phyloP scores from a whole-genome alignment of 805 yeast genomes.

The Sungouiozyma intestinalis region DNA sequence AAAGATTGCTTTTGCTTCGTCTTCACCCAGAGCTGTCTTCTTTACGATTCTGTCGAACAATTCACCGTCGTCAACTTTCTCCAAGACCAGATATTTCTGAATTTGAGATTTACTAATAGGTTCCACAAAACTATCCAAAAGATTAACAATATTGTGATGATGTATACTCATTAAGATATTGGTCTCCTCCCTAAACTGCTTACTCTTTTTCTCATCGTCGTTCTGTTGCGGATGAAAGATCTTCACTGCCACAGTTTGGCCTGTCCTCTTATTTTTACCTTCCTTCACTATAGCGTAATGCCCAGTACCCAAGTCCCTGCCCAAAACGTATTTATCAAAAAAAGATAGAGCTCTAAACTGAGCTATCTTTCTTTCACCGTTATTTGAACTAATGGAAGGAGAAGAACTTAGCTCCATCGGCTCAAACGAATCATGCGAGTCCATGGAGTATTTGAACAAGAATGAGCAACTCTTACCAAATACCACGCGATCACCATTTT shows the following conservation, averaged over 20 bases:
- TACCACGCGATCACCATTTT: conserved; percentile 53
- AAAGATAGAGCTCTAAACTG: conserved; percentile 31
- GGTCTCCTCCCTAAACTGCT: conserved; percentile 53
- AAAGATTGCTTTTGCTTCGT: conserved; percentile 52
- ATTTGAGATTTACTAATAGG: conserved; percentile 37
- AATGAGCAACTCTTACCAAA: conserved; percentile 47
- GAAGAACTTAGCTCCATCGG: too few species aligned
- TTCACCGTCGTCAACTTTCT: conserved; percentile 67
- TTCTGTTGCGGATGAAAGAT: conserved; percentile 51
- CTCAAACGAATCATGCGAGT: background rate
- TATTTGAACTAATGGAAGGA: conserved; percentile 5
- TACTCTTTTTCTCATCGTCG: conserved; percentile 32
- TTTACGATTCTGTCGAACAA: conserved; percentile 60
- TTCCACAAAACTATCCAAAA: conserved; percentile 50
- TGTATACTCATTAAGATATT: conserved; percentile 51
- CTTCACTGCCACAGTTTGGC: conserved; percentile 60
- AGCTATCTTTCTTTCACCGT: background rate
- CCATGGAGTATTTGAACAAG: conserved; percentile 35
- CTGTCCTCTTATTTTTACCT: conserved; percentile 47
- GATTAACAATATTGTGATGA: conserved; percentile 62
- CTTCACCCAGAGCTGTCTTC: conserved; percentile 50
- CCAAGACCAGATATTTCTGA: conserved; percentile 51
- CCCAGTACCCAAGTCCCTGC: conserved; percentile 59
- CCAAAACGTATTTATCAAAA: conserved; percentile 41
- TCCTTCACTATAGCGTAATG: conserved; percentile 77